Evolutionary conservation across 495 filamentous ascomycete genomes (phyloP).

Genomic region (Echria macrotheca): DNA sequence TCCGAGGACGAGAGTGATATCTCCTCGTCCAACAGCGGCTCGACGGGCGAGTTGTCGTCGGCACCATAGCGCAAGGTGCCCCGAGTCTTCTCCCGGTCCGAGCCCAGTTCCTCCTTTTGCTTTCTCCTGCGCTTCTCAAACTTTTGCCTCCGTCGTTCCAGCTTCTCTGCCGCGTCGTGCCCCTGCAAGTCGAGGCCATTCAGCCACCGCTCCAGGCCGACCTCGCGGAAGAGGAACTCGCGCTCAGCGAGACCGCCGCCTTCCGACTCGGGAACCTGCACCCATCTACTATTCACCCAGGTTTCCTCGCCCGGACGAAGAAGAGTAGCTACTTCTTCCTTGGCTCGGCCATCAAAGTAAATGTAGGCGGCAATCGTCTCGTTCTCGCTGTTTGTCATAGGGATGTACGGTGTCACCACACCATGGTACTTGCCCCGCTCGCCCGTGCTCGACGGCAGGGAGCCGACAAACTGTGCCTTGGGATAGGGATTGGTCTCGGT

Average conservation of each 20-base stretch:
- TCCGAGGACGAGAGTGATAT: constrained; percentile 71
- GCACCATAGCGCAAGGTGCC: constrained; percentile 71
- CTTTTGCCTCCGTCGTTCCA: constrained; percentile 79
- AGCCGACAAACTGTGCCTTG: constrained; percentile 70
- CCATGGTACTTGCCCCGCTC: constrained; percentile 44
- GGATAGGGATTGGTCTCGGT: constrained; percentile 68
- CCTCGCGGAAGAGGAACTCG: constrained; percentile 96
- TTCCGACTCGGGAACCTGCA: constrained; percentile 84
- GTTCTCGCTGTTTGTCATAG: constrained; percentile 81
- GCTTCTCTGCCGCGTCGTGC: constrained; percentile 75
- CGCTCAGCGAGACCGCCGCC: constrained; percentile 91
- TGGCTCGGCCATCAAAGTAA: constrained; percentile 91
- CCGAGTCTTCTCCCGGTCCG: constrained; percentile 42
- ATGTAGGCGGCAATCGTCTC: constrained; percentile 98
- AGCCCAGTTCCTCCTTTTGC: constrained; percentile 49
- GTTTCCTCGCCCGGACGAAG: constrained; percentile 92
- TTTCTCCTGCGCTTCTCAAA: constrained; percentile 79
- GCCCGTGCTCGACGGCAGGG: constrained; percentile 44
- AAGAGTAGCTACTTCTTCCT: constrained; percentile 95
- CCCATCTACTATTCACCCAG: constrained; percentile 98
- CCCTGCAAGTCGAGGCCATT: constrained; percentile 91
- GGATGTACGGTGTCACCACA: constrained; percentile 76
- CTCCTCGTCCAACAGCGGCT: constrained; percentile 67
- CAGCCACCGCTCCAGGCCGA: constrained; percentile 91
- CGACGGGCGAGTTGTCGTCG: constrained; percentile 65